Percentiles rank a stretch among this genome's conserved stretches.
These are phyloP conservation scores for Dujonia santamariae DNA, from an alignment of 1,139 yeast species.

Conservation along the genomic window DNA sequence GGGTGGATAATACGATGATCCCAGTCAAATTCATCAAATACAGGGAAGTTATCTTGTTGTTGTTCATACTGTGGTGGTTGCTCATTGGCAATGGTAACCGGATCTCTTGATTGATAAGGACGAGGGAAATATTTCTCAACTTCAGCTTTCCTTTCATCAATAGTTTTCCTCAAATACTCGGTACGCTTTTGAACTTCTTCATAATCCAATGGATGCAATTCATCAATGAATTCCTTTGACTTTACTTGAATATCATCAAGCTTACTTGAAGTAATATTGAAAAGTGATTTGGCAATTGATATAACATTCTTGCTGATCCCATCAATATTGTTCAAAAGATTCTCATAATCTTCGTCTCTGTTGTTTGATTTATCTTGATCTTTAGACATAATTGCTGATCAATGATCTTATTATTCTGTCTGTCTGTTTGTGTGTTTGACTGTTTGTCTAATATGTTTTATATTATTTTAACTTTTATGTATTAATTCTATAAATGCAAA, in stretches of 20 bases:
- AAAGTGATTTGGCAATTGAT: conserved; percentile 16
- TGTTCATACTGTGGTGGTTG: too few species aligned
- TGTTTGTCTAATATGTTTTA: background rate
- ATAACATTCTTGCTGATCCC: conserved; percentile 16
- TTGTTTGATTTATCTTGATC: too few species aligned
- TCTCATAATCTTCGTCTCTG: conserved; percentile 20
- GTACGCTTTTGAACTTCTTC: conserved; percentile 1
- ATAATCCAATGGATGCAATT: background rate
- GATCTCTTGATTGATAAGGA: conserved; percentile 10
- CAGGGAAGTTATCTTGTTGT: background rate
- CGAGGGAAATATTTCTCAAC: conserved; percentile 8
- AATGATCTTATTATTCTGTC: too few species aligned
- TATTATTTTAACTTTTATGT: too few species aligned
- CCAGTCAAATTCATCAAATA: background rate
- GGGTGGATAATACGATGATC: conserved; percentile 9
- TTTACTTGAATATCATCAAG: conserved; percentile 21
- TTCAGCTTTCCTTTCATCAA: background rate
- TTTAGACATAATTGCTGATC: too few species aligned
- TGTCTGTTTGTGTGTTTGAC: background rate
- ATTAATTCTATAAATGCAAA: too few species aligned
- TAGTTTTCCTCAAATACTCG: too few species aligned
- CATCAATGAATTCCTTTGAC: conserved; percentile 6
- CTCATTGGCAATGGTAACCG: conserved; percentile 3
- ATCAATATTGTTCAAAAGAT: conserved; percentile 17
- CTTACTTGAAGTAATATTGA: conserved; percentile 23